phyloP scores from a whole-genome alignment of 2,329 filamentous ascomycete genomes.

The Lachnellula cervina region DNA sequence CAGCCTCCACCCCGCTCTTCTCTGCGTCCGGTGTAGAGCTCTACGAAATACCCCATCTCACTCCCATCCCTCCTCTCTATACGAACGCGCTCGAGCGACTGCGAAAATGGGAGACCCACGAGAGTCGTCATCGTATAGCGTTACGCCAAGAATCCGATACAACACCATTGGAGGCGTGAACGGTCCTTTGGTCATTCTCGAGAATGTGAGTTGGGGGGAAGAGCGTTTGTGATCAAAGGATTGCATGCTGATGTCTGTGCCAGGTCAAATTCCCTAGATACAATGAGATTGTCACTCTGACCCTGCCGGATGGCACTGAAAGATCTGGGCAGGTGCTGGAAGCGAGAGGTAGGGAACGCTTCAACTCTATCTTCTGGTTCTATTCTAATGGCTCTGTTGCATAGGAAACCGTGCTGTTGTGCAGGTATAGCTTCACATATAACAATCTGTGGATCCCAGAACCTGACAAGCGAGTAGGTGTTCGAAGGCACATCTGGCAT shows the following conservation, averaged over 20 bases:
- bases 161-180: constrained; percentile 99
- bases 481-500: constrained; percentile 97
- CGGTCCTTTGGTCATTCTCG: constrained; percentile 93
- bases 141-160: constrained; percentile 78
- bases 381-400: constrained; percentile 14
- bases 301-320: constrained; percentile 89
- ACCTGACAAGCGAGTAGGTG: constrained; percentile 54
- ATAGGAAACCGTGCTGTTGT: constrained; percentile 89
- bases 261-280: constrained; percentile 96
- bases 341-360: constrained; percentile 68
- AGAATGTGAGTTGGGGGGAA: constrained; percentile 65
- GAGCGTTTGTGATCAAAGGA: not conserved
- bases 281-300: constrained; percentile 97
- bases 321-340: constrained; percentile 94
- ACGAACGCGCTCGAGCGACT: too few relatives aligned
- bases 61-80: too few relatives aligned
- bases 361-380: constrained; percentile 2
- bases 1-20: not conserved
- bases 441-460: constrained; percentile 1
- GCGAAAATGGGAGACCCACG: constrained; percentile 31
- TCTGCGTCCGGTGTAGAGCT: not conserved
- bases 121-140: constrained; percentile 34
- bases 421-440: constrained; percentile 57
- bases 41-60: too few relatives aligned
- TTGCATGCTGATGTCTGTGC: constrained; percentile 18